Conservation (phyloP, 2,329 filamentous ascomycete genomes). For the Biscogniauxia mediterranea region DNA sequence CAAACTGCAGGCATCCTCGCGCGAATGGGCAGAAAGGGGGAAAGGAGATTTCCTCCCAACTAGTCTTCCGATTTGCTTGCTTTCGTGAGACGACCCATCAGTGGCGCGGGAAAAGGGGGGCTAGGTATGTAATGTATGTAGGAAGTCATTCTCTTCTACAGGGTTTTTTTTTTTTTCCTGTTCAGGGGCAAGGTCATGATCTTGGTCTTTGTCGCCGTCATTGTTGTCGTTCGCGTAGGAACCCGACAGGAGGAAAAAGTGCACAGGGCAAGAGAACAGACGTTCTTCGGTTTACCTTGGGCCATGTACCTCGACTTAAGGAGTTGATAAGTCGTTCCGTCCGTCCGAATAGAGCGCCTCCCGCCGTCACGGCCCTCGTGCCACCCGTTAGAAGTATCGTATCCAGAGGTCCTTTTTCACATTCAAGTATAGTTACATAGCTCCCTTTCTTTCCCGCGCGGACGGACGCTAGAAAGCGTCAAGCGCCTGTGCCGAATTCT, state of each 20-base stretch:
- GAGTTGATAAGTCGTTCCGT: background rate
- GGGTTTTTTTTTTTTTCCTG: background rate
- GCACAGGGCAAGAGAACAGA: background rate
- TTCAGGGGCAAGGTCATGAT: background rate
- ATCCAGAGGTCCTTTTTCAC: background rate
- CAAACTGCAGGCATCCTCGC: background rate
- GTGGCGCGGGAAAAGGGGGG: background rate
- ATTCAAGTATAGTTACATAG: background rate
- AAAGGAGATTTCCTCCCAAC: background rate
- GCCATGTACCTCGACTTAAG: background rate
- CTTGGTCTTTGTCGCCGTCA: background rate
- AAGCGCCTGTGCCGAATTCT: background rate
- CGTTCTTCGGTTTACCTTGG: background rate
- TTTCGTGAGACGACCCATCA: background rate
- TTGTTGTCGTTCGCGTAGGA: background rate
- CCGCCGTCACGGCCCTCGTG: background rate
- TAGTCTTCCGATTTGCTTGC: background rate
- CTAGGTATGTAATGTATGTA: background rate
- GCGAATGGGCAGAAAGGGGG: background rate
- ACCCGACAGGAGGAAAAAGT: background rate
- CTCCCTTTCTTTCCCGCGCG: background rate
- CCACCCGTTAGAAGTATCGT: background rate
- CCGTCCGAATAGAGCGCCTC: background rate
- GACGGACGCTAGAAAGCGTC: background rate
- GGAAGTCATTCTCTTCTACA: background rate